Percentiles rank a stretch among this genome's conserved stretches.
These are phyloP conservation scores for Pontederia crassipes DNA, from an alignment of 176 grass and related monocot genomes.

Conservation along the genomic window DNA sequence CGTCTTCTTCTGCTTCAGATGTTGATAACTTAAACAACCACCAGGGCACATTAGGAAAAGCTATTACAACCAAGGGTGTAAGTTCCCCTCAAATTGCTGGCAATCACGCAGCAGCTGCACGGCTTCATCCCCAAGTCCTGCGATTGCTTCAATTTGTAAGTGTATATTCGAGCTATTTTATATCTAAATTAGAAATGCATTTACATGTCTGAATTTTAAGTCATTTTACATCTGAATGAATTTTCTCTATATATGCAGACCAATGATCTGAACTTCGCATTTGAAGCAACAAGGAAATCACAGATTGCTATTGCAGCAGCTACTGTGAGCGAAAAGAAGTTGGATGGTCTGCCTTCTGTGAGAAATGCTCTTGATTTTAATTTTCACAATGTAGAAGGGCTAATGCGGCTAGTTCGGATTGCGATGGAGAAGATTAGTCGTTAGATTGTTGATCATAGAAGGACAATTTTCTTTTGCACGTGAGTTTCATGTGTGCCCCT, in stretches of 20 bases:
- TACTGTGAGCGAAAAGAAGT: constrained; percentile 20
- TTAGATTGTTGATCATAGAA: constrained; percentile 12
- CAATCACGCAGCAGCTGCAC: constrained; percentile 45
- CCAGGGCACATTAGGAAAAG: constrained; percentile 32
- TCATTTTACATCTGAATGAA: neutral
- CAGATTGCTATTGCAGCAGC: constrained; percentile 42
- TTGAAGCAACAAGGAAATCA: constrained; percentile 75
- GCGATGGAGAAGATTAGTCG: constrained; percentile 51
- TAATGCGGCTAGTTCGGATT: constrained; percentile 55
- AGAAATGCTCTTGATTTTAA: constrained; percentile 63
- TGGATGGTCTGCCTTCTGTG: constrained; percentile 46
- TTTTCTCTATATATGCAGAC: constrained; percentile 23
- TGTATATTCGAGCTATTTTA: neutral
- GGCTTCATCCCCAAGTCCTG: constrained; percentile 68
- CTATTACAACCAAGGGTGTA: constrained; percentile 29
- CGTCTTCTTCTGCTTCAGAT: constrained; percentile 71
- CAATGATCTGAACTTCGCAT: constrained; percentile 66
- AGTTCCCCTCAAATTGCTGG: constrained; percentile 51
- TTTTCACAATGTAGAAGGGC: constrained; percentile 65
- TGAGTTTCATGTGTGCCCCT: neutral
- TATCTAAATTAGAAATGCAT: neutral
- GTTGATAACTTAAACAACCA: constrained; percentile 69
- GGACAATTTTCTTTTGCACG: constrained; percentile 9
- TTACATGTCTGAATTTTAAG: neutral
- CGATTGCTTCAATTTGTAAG: constrained; percentile 82